Evolutionary conservation across 2,329 filamentous ascomycete genomes (phyloP), one percentile per base, ranked within the genome.

Genomic region (Aspergillus piperis): DNA sequence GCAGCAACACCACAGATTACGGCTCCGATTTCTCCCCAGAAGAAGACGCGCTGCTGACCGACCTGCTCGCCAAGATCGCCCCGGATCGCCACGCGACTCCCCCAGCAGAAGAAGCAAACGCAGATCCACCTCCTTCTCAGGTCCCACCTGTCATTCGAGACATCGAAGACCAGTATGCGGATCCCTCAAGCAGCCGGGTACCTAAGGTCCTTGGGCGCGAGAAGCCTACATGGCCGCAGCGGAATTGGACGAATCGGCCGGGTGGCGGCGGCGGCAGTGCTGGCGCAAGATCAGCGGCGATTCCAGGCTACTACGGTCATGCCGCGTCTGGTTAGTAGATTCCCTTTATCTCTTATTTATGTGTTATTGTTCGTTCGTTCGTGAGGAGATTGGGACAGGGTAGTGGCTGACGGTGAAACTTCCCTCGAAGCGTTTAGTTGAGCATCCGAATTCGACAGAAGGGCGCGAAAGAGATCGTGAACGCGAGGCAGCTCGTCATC

Each of bases 21-120:
- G 87, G 85, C 62, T 86, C 84, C 5, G 86, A 89, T 62, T 82
- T 88, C 65, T 82, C 84, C 7, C 73, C 80, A 3, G 83, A 85
- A 64, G 84, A 87, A 75, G 82, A 85, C 63, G 79, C 80, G 50
- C 74, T 84, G 36, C 68, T 87, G 57, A 78, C 80, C 67, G 75
- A 80, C 41, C 71, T 88, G 30, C 74, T 88, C 54, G 76, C 78
- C 52, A 75, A 81, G 65, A 74, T 80, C 56, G 74, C 74, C 44
- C 65, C 74, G 23, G 73, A 76, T 48, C 54, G 68, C 68, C 64
- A 25, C 54, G 58, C 58, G 41, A 55, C 32, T 59, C 69, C 55
- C 67, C 68, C 21, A 66, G 68, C 55, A 67, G 68, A 30, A 62
- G 70, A 23, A 25, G 49, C 61, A 19, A 30, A 41, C 11, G 39